These are phyloP conservation scores for Dorcoceras hygrometricum DNA, from an alignment of 257 asterid genomes.

Conservation along the genomic window DNA sequence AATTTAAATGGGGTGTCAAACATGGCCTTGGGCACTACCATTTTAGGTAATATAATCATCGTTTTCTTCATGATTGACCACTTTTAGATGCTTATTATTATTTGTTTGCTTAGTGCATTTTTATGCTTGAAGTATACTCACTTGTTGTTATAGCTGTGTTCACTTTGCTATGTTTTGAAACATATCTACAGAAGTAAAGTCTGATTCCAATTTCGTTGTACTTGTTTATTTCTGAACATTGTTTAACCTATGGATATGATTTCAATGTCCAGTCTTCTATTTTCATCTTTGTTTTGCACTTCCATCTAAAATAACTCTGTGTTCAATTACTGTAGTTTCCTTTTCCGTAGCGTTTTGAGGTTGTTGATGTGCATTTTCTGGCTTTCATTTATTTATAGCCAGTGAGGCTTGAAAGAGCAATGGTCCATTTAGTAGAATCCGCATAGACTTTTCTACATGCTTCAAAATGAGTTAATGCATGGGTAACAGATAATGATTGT, in stretches of 20 bases:
- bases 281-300: background rate
- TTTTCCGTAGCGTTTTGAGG: background rate
- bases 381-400: conserved; percentile 1
- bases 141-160: background rate
- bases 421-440: background rate
- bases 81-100: background rate
- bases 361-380: conserved; percentile 2
- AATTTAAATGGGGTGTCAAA: conserved; percentile 87
- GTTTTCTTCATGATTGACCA: conserved; percentile 5
- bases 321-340: background rate
- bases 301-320: background rate
- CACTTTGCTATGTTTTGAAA: too few species aligned
- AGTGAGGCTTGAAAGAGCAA: conserved; percentile 2
- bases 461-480: background rate
- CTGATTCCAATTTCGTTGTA: background rate
- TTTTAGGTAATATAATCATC: conserved; percentile 51
- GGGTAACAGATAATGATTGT: background rate
- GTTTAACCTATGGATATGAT: background rate
- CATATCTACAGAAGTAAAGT: background rate
- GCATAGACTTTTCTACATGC: background rate
- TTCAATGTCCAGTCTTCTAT: background rate
- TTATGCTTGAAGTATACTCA: too few species aligned
- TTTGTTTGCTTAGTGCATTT: background rate
- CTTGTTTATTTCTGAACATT: background rate
- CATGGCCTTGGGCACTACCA: conserved; percentile 95